Evolutionary conservation across 2,329 filamentous ascomycete genomes (phyloP).

Genomic region (Aureobasidium namibiae): DNA sequence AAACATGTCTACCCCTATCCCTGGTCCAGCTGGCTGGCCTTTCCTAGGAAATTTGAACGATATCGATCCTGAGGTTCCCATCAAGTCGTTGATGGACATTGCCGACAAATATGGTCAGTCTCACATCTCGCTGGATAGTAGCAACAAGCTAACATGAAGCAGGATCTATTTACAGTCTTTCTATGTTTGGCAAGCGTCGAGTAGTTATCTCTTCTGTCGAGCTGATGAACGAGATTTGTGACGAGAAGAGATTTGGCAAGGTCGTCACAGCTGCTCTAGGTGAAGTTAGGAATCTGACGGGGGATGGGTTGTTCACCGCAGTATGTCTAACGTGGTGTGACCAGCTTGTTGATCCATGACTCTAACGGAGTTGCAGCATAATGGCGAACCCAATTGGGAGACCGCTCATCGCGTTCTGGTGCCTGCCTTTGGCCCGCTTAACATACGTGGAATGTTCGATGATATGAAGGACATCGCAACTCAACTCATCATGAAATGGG

Average conservation of each 20-base stretch:
- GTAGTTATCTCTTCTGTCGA: conserved; percentile 19
- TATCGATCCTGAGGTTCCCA: conserved; percentile 51
- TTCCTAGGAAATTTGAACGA: conserved; percentile 59
- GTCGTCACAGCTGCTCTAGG: conserved; percentile 41
- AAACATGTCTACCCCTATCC: conserved; percentile 41
- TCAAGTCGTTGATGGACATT: conserved; percentile 47
- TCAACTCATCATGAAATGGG: conserved; percentile 26
- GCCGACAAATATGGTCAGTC: conserved; percentile 17
- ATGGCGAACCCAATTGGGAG: conserved; percentile 32
- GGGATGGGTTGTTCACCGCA: conserved; percentile 34
- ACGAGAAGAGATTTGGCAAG: conserved; percentile 49
- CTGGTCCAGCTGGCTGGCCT: conserved; percentile 55
- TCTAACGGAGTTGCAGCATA: conserved; percentile 15
- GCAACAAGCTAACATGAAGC: neutral
- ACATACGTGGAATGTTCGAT: conserved; percentile 36
- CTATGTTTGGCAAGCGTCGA: conserved; percentile 14
- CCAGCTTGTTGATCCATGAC: conserved; percentile 23
- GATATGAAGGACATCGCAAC: conserved; percentile 28
- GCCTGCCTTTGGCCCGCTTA: conserved; percentile 40
- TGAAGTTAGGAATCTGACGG: conserved; percentile 50
- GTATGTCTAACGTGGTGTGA: neutral
- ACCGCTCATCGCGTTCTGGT: conserved; percentile 36
- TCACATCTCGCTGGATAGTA: neutral
- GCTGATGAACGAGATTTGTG: conserved; percentile 32
- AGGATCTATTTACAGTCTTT: conserved; percentile 17